Evolutionary conservation across 352 stramenopile species (phyloP).

Genomic region (Pythium brachiatum): DNA sequence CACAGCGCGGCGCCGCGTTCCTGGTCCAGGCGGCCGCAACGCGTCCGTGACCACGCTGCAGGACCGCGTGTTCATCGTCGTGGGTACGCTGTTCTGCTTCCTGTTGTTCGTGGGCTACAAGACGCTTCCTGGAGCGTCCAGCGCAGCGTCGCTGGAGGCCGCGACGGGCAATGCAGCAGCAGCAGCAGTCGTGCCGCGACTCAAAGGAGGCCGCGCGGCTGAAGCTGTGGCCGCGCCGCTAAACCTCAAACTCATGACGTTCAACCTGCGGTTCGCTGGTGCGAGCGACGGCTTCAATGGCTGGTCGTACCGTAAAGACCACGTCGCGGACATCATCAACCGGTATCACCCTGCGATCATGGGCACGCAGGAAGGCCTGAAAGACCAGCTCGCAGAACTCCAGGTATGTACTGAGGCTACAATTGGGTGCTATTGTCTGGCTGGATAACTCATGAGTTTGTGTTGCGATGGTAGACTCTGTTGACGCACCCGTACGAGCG

Average conservation of each 20-base stretch:
- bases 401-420: conserved; percentile 7
- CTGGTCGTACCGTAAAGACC: conserved; percentile 33
- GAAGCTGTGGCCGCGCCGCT: conserved; percentile 34
- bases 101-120: conserved; percentile 62
- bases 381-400: conserved; percentile 35
- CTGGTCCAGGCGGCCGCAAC: neutral
- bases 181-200: conserved; percentile 21
- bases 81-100: conserved; percentile 66
- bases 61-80: conserved; percentile 60
- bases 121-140: conserved; percentile 25
- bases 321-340: conserved; percentile 40
- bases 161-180: conserved; percentile 31
- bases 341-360: conserved; percentile 37
- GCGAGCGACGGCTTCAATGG: conserved; percentile 33
- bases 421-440: neutral
- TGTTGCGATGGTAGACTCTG: conserved; percentile 9
- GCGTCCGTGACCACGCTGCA: conserved; percentile 26
- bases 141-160: conserved; percentile 1
- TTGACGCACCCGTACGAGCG: conserved; percentile 34
- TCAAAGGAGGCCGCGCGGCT: conserved; percentile 36
- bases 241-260: conserved; percentile 59
- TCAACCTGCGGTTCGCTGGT: conserved; percentile 38
- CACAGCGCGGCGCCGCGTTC: conserved; percentile 14
- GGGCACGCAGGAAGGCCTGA: conserved; percentile 41
- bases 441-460: neutral